Conservation (phyloP, 208 protist genomes). For the Leishmania braziliensis region DNA sequence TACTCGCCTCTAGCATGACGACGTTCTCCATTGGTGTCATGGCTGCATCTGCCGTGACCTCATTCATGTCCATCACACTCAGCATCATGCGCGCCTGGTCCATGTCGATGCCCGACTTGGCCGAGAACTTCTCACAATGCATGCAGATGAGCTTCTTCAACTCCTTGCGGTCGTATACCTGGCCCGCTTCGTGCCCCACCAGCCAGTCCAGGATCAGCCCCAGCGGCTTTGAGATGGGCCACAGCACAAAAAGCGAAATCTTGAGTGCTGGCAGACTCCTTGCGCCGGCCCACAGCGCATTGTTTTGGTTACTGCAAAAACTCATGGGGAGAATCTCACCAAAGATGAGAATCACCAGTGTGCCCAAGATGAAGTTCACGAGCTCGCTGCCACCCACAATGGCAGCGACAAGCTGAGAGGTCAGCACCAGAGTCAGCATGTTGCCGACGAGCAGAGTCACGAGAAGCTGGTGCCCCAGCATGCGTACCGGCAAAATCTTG, state of each 20-base stretch:
- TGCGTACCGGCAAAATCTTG: slow-evolving; percentile 70
- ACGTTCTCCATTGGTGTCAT: slow-evolving; percentile 67
- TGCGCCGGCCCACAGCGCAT: slow-evolving; percentile 61
- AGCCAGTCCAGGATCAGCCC: slow-evolving; percentile 76
- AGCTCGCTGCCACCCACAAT: slow-evolving; percentile 61
- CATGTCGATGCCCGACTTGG: slow-evolving; percentile 63
- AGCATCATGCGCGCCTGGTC: slow-evolving; percentile 81
- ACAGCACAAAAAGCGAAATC: slow-evolving; percentile 69
- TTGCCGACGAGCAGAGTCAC: slow-evolving; percentile 78
- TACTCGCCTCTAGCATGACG: slow-evolving; percentile 51
- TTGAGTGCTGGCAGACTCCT: slow-evolving; percentile 61
- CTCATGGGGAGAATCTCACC: slow-evolving; percentile 83
- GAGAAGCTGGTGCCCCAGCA: slow-evolving; percentile 75
- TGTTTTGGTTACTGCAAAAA: slow-evolving; percentile 74
- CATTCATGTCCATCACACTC: slow-evolving; percentile 71
- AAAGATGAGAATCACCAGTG: slow-evolving; percentile 72
- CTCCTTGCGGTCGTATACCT: slow-evolving; percentile 81
- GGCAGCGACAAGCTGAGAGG: slow-evolving; percentile 80
- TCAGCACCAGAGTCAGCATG: slow-evolving; percentile 80
- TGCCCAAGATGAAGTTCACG: slow-evolving; percentile 75
- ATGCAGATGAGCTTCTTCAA: slow-evolving; percentile 74
- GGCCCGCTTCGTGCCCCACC: slow-evolving; percentile 67
- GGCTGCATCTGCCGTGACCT: slow-evolving; percentile 41
- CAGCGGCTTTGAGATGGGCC: slow-evolving; percentile 72
- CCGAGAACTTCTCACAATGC: slow-evolving; percentile 78